Percentiles rank a stretch among this genome's conserved stretches.
phyloP scores from a whole-genome alignment of 1,139 yeast genomes.

The Zygotorulaspora mrakii region DNA sequence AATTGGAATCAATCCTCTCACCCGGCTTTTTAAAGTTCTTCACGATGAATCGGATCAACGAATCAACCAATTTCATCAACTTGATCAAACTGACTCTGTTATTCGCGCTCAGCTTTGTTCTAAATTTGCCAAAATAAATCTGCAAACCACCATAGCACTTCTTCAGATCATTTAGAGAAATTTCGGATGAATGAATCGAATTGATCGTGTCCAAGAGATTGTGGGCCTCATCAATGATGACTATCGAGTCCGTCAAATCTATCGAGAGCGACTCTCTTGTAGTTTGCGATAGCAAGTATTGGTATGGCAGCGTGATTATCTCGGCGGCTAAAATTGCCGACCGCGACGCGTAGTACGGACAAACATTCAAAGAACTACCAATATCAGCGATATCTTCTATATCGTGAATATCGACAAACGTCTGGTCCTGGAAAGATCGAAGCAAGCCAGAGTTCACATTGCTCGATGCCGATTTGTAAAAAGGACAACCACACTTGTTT shows the following conservation, averaged over 20 bases:
- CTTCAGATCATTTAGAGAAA: conserved; percentile 50
- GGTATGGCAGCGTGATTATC: conserved; percentile 82
- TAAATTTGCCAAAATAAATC: conserved; percentile 56
- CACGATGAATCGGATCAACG: conserved; percentile 47
- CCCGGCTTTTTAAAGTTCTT: conserved; percentile 47
- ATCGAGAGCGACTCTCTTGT: conserved; percentile 61
- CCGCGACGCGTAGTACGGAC: conserved; percentile 82
- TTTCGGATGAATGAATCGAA: conserved; percentile 59
- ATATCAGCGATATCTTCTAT: conserved; percentile 71
- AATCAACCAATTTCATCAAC: conserved; percentile 53
- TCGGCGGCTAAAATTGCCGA: conserved; percentile 57
- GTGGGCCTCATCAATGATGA: conserved; percentile 92
- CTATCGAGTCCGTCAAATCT: conserved; percentile 58
- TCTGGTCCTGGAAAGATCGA: conserved; percentile 54
- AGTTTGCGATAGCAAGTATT: conserved; percentile 61
- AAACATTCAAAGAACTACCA: conserved; percentile 55
- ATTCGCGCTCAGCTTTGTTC: conserved; percentile 61
- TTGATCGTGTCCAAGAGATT: conserved; percentile 76
- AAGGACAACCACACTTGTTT: too few species aligned
- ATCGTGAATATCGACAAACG: conserved; percentile 64
- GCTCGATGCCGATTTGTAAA: conserved; percentile 35
- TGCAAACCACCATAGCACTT: conserved; percentile 44
- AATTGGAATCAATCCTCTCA: conserved; percentile 46
- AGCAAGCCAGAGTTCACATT: conserved; percentile 37
- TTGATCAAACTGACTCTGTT: conserved; percentile 71